These are phyloP conservation scores for Physcomitrellopsis africana DNA, from an alignment of 225 moss, liverwort and hornwort species.

Conservation along the genomic window DNA sequence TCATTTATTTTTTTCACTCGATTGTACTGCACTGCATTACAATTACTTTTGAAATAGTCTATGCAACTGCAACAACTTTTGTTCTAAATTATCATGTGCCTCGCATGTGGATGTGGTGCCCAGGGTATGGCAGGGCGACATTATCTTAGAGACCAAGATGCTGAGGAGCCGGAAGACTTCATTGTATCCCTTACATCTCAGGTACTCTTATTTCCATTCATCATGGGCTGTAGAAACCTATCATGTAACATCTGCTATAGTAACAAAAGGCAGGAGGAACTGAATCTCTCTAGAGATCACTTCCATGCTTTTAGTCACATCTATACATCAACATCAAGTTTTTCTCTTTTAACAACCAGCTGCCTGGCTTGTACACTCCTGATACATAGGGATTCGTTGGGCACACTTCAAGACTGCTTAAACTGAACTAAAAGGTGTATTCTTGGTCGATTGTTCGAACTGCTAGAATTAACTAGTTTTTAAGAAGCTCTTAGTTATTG, in stretches of 20 bases:
- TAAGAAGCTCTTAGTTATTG: not conserved
- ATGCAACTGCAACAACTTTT: too few relatives aligned
- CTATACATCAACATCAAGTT: not conserved
- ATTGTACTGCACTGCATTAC: not conserved
- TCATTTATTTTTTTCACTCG: not conserved
- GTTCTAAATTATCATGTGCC: too few relatives aligned
- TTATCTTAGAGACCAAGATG: slow-evolving; percentile 86
- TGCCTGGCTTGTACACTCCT: not conserved
- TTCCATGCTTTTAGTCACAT: not conserved
- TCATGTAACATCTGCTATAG: not conserved
- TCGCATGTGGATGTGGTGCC: not conserved
- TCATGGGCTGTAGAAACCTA: slow-evolving; percentile 6
- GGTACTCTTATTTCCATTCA: slow-evolving; percentile 40
- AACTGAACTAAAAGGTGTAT: too few relatives aligned
- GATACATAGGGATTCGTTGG: too few relatives aligned
- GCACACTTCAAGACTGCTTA: too few relatives aligned
- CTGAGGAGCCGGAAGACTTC: slow-evolving; percentile 93
- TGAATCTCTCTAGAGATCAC: slow-evolving; percentile 1
- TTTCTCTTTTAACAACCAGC: too few relatives aligned
- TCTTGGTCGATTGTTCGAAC: not conserved
- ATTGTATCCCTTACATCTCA: slow-evolving; percentile 77
- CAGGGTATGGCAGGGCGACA: slow-evolving; percentile 58
- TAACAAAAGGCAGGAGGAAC: too few relatives aligned
- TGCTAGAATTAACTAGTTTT: not conserved
- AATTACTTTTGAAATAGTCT: too few relatives aligned